phyloP scores from a whole-genome alignment of 805 yeast genomes.

The Kuraishia capsulata region DNA sequence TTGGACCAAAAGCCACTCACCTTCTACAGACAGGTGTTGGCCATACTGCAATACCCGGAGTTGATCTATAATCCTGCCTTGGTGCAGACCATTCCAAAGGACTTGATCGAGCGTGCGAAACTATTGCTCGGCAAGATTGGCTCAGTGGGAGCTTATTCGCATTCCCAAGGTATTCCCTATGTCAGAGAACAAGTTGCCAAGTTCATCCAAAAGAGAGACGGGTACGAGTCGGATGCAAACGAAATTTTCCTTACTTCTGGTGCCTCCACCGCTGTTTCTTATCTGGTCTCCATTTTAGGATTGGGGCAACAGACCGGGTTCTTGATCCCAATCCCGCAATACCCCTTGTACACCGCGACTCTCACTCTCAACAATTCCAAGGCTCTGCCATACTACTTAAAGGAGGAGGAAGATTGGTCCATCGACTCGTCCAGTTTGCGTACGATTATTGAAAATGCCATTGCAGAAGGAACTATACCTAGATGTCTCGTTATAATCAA shows the following conservation, averaged over 20 bases:
- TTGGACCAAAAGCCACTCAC: constrained; percentile 89
- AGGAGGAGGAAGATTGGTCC: constrained; percentile 80
- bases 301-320: constrained; percentile 65
- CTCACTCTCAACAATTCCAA: constrained; percentile 75
- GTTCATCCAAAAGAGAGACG: constrained; percentile 76
- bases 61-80: constrained; percentile 32
- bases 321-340: constrained; percentile 95
- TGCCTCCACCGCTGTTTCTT: constrained; percentile 90
- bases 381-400: constrained; percentile 78
- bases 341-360: constrained; percentile 95
- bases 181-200: constrained; percentile 74
- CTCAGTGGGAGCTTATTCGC: constrained; percentile 92
- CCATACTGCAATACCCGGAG: constrained; percentile 79
- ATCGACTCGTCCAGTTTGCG: constrained; percentile 63
- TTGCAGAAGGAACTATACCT: constrained; percentile 46
- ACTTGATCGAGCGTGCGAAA: constrained; percentile 68
- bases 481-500: constrained; percentile 86
- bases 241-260: constrained; percentile 85
- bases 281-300: constrained; percentile 63
- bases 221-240: constrained; percentile 54
- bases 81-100: constrained; percentile 39
- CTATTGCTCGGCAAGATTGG: constrained; percentile 52
- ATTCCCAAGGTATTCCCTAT: constrained; percentile 76
- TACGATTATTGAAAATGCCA: constrained; percentile 37
- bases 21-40: constrained; percentile 87